Base-by-base conservation (phyloP, 768 basidiomycete genomes). In the Naganishia onofrii region DNA sequence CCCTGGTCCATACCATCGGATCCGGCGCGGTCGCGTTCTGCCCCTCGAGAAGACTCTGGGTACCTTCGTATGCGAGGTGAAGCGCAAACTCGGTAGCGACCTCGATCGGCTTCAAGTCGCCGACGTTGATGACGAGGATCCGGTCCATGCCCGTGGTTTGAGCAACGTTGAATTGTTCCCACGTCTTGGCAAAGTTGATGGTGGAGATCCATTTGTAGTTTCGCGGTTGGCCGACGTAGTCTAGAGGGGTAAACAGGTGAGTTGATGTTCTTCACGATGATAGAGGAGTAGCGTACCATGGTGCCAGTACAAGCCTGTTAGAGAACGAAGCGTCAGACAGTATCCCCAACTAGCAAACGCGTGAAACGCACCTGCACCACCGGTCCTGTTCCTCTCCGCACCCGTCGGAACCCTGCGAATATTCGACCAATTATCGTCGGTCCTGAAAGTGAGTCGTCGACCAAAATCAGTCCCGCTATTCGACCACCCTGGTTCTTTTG, bases 351-450 rank as follows among this genome's bases (percentile, higher is more conserved):
- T 36, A 36, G 6, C 67, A 72, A 53, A 32, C 70, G 74, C 73
- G 38, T 74, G 69, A 71, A 85, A n/a, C 86, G 76, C 85, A 42
- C 88, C 89, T 31, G 88, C 86, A 51, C 89, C 89, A 4, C 67
- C 67, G 10, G 84, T 85, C 63, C 88, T 83, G 74, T 86, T 86
- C 19, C 86, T 83, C 74, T 88, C 87, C 19, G 81, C 82, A 7
- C 80, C 76, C 9, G 84, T 74, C 0, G 87, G 87, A 72, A 85
- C 86, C 26, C 89, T 85, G 42, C 88, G 86, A 60, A 90, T 84
- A 75, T 89, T 89, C 3, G 89, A 89, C 85, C 85, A 90, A 78
- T 89, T 90, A 76, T 90, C 89, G 71, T 90, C 89, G 0, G 88
- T 55, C 60, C 60, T 63, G 28, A 13, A 5, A 44, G 23, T 13